These are phyloP conservation scores for Lactarius indigo DNA, from an alignment of 768 basidiomycete species.

Conservation along the genomic window DNA sequence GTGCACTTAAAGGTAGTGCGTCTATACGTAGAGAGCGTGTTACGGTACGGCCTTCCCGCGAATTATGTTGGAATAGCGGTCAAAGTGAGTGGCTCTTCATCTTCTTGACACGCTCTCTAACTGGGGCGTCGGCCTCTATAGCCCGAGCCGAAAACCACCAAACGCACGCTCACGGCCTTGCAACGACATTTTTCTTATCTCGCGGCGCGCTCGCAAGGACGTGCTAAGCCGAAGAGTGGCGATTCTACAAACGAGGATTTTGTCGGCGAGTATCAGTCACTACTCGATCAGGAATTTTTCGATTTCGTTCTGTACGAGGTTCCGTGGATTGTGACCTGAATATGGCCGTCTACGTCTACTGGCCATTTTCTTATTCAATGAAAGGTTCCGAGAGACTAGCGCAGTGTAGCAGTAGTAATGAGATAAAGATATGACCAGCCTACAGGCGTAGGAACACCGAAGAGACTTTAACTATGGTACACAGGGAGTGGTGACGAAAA, in stretches of 20 bases:
- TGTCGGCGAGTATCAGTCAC: slow-evolving; percentile 83
- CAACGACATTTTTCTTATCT: slow-evolving; percentile 81
- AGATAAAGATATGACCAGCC: slow-evolving; percentile 60
- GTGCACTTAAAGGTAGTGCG: slow-evolving; percentile 91
- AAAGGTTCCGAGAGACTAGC: slow-evolving; percentile 18
- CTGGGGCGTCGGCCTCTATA: slow-evolving; percentile 32
- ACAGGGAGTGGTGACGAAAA: slow-evolving; percentile 19
- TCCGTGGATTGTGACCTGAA: slow-evolving; percentile 76
- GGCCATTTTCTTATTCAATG: slow-evolving; percentile 19
- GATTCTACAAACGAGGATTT: slow-evolving; percentile 58
- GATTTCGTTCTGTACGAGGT: slow-evolving; percentile 95
- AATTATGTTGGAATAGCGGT: slow-evolving; percentile 80
- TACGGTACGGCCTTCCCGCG: slow-evolving; percentile 93
- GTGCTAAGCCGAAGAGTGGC: slow-evolving; percentile 42
- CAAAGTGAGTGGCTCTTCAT: slow-evolving; percentile 49
- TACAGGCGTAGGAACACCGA: slow-evolving; percentile 48
- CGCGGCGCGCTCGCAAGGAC: slow-evolving; percentile 56
- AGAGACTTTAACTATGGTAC: slow-evolving; percentile 39
- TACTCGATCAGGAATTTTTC: slow-evolving; percentile 95
- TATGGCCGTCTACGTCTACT: slow-evolving; percentile 16
- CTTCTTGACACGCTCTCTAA: background rate
- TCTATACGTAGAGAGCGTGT: slow-evolving; percentile 90
- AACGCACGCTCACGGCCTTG: slow-evolving; percentile 71
- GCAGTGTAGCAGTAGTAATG: slow-evolving; percentile 26
- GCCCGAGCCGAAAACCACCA: slow-evolving; percentile 83